Percentiles rank a stretch among this genome's conserved stretches.
phyloP scores from a whole-genome alignment of 768 basidiomycete genomes.

The Mycena vitilis region DNA sequence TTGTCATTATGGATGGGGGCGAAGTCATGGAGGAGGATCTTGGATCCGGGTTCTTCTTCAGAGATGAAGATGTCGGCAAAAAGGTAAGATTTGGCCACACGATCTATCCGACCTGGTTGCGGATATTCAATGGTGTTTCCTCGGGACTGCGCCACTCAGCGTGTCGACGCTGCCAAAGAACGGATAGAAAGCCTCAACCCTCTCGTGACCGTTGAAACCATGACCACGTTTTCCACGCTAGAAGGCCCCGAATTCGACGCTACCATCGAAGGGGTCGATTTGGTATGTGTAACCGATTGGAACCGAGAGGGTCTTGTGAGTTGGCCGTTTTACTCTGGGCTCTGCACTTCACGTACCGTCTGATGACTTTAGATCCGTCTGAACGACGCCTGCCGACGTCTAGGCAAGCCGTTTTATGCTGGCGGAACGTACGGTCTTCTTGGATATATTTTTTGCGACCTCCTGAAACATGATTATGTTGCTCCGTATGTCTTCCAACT shows the following conservation, averaged over 20 bases:
- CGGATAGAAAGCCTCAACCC: slow-evolving; percentile 94
- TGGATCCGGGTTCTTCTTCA: slow-evolving; percentile 92
- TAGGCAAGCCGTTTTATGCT: slow-evolving; percentile 87
- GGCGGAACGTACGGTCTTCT: slow-evolving; percentile 91
- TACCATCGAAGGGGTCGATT: slow-evolving; percentile 75
- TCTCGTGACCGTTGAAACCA: slow-evolving; percentile 82
- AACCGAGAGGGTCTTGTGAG: slow-evolving; percentile 77
- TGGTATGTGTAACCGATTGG: slow-evolving; percentile 91
- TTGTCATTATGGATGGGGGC: slow-evolving; percentile 85
- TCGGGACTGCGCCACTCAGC: slow-evolving; percentile 62
- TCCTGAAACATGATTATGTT: slow-evolving; percentile 88
- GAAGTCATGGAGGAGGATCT: slow-evolving; percentile 85
- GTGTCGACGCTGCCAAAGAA: slow-evolving; percentile 85
- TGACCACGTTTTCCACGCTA: slow-evolving; percentile 61
- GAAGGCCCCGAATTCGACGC: slow-evolving; percentile 65
- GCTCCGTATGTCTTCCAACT: slow-evolving; percentile 70
- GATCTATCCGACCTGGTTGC: slow-evolving; percentile 31
- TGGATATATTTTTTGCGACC: slow-evolving; percentile 96
- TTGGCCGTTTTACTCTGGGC: slow-evolving; percentile 36
- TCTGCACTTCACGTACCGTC: slow-evolving; percentile 25
- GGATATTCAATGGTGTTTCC: slow-evolving; percentile 55
- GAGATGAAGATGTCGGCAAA: slow-evolving; percentile 92
- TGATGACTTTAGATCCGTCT: slow-evolving; percentile 68
- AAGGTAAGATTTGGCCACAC: slow-evolving; percentile 65
- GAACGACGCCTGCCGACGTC: slow-evolving; percentile 82